Base-by-base conservation (phyloP, 2,329 filamentous ascomycete species). In the Pseudohalonectria lignicola region DNA sequence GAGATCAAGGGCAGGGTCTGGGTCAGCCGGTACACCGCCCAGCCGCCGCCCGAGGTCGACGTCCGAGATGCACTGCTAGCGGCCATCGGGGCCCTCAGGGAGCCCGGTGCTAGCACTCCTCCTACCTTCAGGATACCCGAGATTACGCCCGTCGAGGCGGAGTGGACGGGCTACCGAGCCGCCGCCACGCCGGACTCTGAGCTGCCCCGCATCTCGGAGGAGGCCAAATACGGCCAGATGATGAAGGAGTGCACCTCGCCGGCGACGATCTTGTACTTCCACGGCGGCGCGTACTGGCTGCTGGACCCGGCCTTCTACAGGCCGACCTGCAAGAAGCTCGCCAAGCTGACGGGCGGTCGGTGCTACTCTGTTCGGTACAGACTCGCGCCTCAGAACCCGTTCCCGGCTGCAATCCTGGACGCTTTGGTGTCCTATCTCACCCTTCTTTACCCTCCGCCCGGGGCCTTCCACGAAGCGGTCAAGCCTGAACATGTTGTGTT, bases 1-100 rank as follows among this genome's bases (percentile, higher is more conserved):
- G 77, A 75, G 1, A 65, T 93, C 52, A 87, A 85, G 53, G 86
- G 86, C 4, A 74, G 73, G 32, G 76, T 92, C 46, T 95, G 88
- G 88, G 69, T 94, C 18, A 80, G 79, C 49, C 82, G 76, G 39
- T 79, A 83, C 31, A 73, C 70, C 1, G 62, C 86, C 13, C 72
- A 76, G 0, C 61, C 62, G 3, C 82, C 79, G 0, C 64, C 73
- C 41, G 74, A 45, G 13, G 43, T 39, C 9, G 71, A 66, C 31
- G 53, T 79, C 12, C 61, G 71, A n/a, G 67, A 80, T 31, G 64
- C 69, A 2, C 51, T 87, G 19, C 61, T 76, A 44, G 59, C 60
- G 21, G 71, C 70, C 4, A 74, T 87, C 32, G 63, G 74, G 18
- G 23, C 23, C 23, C 8, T 12, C 8, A 12, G 8, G 23, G 23